Evolutionary conservation across 2,329 filamentous ascomycete genomes (phyloP).

Genomic region (Bertia moriformis): DNA sequence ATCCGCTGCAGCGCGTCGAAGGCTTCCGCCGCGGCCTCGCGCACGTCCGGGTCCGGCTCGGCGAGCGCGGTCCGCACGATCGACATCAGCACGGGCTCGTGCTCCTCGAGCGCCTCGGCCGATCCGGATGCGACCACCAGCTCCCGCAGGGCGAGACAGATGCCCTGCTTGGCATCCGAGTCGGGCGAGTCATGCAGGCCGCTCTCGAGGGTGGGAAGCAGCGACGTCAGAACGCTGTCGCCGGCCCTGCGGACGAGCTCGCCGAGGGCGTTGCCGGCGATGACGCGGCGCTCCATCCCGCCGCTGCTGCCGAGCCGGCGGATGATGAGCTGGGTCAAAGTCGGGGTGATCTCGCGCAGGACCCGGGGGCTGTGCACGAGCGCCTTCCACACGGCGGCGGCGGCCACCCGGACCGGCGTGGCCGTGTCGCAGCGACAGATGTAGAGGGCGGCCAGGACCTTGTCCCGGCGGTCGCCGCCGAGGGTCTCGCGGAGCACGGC

Average conservation of each 20-base stretch:
- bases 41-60: slow-evolving; percentile 75
- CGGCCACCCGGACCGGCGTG: slow-evolving; percentile 73
- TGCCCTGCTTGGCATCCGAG: slow-evolving; percentile 86
- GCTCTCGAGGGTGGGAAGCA: slow-evolving; percentile 84
- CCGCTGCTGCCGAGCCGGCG: slow-evolving; percentile 85
- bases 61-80: slow-evolving; percentile 87
- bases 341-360: slow-evolving; percentile 88
- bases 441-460: slow-evolving; percentile 90
- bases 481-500: slow-evolving; percentile 87
- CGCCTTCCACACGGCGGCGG: slow-evolving; percentile 91
- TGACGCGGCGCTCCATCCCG: slow-evolving; percentile 97
- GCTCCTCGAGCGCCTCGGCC: slow-evolving; percentile 76
- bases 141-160: slow-evolving; percentile 89
- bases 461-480: slow-evolving; percentile 91
- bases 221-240: slow-evolving; percentile 73
- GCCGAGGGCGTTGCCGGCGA: slow-evolving; percentile 90
- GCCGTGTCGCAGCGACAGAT: slow-evolving; percentile 97
- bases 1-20: slow-evolving; percentile 92
- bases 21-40: slow-evolving; percentile 90
- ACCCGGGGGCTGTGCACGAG: slow-evolving; percentile 82
- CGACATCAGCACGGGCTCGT: slow-evolving; percentile 86
- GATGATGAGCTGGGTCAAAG: slow-evolving; percentile 87
- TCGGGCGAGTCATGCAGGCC: slow-evolving; percentile 78
- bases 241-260: slow-evolving; percentile 95
- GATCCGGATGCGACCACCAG: slow-evolving; percentile 82